Evolutionary conservation across 2,329 filamentous ascomycete species (phyloP).

Genomic region (Paecilomyces variotii): DNA sequence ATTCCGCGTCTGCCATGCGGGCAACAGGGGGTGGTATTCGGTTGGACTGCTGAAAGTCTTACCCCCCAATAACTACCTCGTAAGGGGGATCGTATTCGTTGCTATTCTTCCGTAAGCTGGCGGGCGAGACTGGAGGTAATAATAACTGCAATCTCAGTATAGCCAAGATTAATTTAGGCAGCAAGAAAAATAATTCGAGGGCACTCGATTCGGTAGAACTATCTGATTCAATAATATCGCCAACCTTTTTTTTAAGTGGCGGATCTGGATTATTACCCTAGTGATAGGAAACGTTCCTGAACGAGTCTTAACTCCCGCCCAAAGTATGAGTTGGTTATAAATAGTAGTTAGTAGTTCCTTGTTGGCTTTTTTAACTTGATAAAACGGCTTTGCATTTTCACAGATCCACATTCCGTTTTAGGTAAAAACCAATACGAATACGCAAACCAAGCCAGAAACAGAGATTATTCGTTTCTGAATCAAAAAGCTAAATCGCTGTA

Average conservation of each 20-base stretch:
- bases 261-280: neutral
- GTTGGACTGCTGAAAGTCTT: conserved; percentile 6
- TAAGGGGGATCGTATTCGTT: conserved; percentile 21
- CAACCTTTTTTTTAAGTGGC: neutral
- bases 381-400: neutral
- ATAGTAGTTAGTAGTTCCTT: neutral
- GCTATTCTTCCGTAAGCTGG: conserved; percentile 15
- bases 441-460: neutral
- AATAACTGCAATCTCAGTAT: neutral
- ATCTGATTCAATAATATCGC: neutral
- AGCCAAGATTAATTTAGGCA: neutral
- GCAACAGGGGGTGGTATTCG: neutral
- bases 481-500: too few species aligned
- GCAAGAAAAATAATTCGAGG: neutral
- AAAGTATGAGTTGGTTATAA: neutral
- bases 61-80: conserved; percentile 2
- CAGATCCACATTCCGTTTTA: neutral
- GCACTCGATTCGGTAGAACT: neutral
- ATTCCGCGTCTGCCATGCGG: neutral
- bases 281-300: neutral
- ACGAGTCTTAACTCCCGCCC: neutral
- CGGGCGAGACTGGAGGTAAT: neutral
- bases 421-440: neutral
- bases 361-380: neutral
- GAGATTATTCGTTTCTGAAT: too few species aligned